phyloP scores from a whole-genome alignment of 768 basidiomycete species.

The Clitopilus passeckerianus region DNA sequence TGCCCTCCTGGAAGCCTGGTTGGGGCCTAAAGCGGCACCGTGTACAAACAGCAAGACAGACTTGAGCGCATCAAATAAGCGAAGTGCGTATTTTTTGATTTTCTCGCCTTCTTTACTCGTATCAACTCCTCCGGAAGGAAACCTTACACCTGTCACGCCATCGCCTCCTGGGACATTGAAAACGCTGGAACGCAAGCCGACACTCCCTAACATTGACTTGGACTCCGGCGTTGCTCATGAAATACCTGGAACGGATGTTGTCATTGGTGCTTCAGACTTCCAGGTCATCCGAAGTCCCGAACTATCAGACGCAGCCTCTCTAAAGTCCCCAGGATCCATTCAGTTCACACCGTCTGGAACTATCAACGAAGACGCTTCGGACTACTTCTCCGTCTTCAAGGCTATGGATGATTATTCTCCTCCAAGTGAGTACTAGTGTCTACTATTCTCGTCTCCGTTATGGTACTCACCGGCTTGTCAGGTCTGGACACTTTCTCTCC shows the following conservation, averaged over 20 bases:
- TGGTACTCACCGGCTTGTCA: not conserved
- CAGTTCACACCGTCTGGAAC: not conserved
- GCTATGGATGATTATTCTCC: not conserved
- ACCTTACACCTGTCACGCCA: not conserved
- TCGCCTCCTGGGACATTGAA: not conserved
- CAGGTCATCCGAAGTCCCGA: not conserved
- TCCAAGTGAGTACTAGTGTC: not conserved
- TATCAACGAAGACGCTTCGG: not conserved
- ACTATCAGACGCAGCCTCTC: not conserved
- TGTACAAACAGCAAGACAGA: not conserved
- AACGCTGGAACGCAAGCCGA: not conserved
- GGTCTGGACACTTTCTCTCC: not conserved
- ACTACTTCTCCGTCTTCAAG: not conserved
- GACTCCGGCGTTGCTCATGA: not conserved
- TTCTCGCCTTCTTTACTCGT: not conserved
- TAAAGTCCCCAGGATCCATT: not conserved
- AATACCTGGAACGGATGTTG: not conserved
- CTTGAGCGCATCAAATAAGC: not conserved
- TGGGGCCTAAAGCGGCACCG: not conserved
- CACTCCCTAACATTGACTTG: not conserved
- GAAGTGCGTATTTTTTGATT: not conserved
- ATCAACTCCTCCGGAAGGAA: not conserved
- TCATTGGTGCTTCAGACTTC: not conserved
- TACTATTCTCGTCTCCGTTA: not conserved
- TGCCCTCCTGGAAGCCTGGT: not conserved